phyloP scores from a whole-genome alignment of 257 asterid species.

The Fraxinus excelsior region DNA sequence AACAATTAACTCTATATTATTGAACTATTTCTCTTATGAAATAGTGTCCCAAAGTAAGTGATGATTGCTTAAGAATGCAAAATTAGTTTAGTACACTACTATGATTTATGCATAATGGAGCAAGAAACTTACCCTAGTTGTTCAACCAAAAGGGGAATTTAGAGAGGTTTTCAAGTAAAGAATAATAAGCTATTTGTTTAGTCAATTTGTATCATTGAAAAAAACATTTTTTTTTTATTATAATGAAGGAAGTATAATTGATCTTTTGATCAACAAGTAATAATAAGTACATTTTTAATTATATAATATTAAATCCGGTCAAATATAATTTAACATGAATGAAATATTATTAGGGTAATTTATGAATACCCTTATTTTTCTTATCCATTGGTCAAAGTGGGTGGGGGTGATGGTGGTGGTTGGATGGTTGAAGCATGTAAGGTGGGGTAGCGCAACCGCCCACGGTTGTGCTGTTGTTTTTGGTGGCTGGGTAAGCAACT shows the following conservation, averaged over 20 bases:
- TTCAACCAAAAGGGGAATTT: not conserved
- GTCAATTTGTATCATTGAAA: not conserved
- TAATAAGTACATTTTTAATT: not conserved
- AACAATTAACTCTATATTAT: too few species aligned
- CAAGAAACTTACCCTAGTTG: not conserved
- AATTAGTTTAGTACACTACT: not conserved
- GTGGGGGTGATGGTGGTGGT: not conserved
- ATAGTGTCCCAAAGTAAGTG: too few species aligned
- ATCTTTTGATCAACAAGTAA: not conserved
- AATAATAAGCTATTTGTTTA: not conserved
- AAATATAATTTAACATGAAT: not conserved
- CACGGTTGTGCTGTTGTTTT: not conserved
- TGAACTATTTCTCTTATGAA: too few species aligned
- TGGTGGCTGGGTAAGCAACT: not conserved
- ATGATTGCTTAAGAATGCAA: too few species aligned
- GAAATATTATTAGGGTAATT: not conserved
- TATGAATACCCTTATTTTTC: not conserved
- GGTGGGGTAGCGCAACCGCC: slow-evolving; percentile 1
- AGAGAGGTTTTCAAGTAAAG: not conserved
- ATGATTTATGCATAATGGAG: not conserved
- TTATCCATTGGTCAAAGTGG: not conserved
- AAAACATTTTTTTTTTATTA: not conserved
- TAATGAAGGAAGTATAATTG: too few species aligned
- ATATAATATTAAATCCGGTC: not conserved
- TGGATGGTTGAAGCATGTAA: not conserved